A percentile compares a stretch with the other conserved stretches of the same genome.
These are phyloP conservation scores for Seminavis robusta DNA, from an alignment of 108 stramenopile species.

Conservation along the genomic window DNA sequence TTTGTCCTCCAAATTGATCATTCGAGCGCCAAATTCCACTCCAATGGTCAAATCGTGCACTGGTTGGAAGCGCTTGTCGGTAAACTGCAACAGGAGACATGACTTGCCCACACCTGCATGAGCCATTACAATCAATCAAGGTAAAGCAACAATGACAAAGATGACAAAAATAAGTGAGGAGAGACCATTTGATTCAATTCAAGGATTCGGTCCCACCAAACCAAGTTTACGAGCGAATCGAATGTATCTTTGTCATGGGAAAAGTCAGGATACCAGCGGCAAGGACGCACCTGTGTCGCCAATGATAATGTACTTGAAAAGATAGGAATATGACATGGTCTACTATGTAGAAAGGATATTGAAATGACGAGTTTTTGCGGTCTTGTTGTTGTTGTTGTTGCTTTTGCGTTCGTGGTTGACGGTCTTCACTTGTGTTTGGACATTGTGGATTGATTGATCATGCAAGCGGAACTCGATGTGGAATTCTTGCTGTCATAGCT, in stretches of 20 bases:
- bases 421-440: too few species aligned
- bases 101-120: conserved; percentile 99
- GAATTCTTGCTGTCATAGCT: too few species aligned
- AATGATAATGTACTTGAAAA: conserved; percentile 98
- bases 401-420: not conserved
- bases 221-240: too few species aligned
- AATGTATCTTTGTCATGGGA: too few species aligned
- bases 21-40: conserved; percentile 98
- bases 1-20: conserved; percentile 92
- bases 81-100: conserved; percentile 99
- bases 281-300: conserved; percentile 90
- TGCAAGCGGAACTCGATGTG: too few species aligned
- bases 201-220: too few species aligned
- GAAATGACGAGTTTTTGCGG: not conserved
- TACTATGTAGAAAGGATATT: not conserved
- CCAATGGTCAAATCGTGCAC: conserved; percentile 99
- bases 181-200: too few species aligned
- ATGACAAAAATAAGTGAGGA: not conserved
- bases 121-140: too few species aligned
- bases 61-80: conserved; percentile 99
- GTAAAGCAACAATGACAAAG: not conserved
- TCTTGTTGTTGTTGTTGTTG: not conserved
- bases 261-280: too few species aligned
- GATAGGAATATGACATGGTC: conserved; percentile 84
- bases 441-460: too few species aligned